Base-by-base conservation (phyloP, 495 filamentous ascomycete genomes). In the Penicillium longicatenatum region DNA sequence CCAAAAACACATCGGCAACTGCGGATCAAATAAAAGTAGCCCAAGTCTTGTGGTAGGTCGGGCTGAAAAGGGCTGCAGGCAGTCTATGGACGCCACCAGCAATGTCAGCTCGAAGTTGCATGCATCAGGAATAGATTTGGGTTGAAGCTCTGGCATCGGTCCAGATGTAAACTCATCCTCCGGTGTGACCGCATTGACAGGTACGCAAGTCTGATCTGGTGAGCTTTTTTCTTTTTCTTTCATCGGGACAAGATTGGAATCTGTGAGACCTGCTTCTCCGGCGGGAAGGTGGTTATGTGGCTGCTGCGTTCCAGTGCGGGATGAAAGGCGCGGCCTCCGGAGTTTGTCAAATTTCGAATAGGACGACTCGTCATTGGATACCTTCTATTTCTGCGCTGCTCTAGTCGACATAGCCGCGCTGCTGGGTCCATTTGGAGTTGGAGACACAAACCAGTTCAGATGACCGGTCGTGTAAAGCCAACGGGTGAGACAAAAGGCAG, bases 181-280 rank as follows among this genome's bases (percentile, higher is more conserved):
- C 52, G 53, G 67, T 68, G 62, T 68, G 62, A 70, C 62, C 42
- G 43, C 26, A 50, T 51, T 58, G 56, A 62, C 57, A 66, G 66
- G 66, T 62, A 67, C 59, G 46, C 31, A 43, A 57, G 54, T 49
- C 48, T 52, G 55, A 64, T 69, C 61, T 55, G 53, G 61, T 29
- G 60, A 45, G 35, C 46, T 14, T 14, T 35, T 0, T 35, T 35
- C 31, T 53, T 26, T 55, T 60, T 57, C 49, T 48, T 57, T 60
- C 41, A 43, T 41, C 55, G 22, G 47, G 52, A 24, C 22, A 19
- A 57, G 49, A 65, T 67, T 62, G 39, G 6, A 69, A 64, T 64
- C 24, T 26, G 56, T 60, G 51, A 62, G 56, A 69, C 63, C 21
- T 37, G 49, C 47, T 30, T 41, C 50, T 43, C 49, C 33, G 22